A percentile compares a stretch with the other conserved stretches of the same genome.
phyloP scores from a whole-genome alignment of 164 flowering plant genomes.

The Magnolia kwangsiensis region DNA sequence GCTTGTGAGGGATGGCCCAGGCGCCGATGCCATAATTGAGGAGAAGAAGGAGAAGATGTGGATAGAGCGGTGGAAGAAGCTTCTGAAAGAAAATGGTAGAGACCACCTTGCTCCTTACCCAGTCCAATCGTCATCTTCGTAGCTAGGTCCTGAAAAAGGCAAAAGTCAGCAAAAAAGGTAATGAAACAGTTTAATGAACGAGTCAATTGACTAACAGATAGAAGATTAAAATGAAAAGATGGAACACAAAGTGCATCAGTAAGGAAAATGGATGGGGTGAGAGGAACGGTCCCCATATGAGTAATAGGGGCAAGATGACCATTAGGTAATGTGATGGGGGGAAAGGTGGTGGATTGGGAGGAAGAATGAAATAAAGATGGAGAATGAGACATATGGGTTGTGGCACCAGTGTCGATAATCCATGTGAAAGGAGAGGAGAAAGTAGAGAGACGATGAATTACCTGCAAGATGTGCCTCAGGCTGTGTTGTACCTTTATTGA shows the following conservation, averaged over 20 bases:
- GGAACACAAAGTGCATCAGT: background rate
- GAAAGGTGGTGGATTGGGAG: too few species aligned
- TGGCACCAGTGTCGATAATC: too few species aligned
- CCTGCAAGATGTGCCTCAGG: too few species aligned
- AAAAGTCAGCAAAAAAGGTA: background rate
- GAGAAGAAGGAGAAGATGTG: too few species aligned
- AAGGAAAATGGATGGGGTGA: background rate
- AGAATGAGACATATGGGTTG: too few species aligned
- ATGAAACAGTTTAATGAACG: background rate
- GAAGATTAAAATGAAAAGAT: background rate
- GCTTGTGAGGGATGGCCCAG: background rate
- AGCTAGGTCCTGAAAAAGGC: conserved; percentile 1
- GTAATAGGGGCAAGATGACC: background rate
- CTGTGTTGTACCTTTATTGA: too few species aligned
- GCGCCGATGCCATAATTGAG: background rate
- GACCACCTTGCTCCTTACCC: background rate
- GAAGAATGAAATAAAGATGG: too few species aligned
- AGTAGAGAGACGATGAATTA: too few species aligned
- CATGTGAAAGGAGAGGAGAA: too few species aligned
- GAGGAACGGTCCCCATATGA: background rate
- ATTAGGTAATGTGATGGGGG: background rate
- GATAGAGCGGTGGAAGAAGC: too few species aligned
- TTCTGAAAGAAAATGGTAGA: background rate
- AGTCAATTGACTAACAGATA: background rate
- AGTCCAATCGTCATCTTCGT: background rate